Percentiles rank a stretch among this genome's conserved stretches.
Evolutionary conservation across 371 early-diverging fungal genomes (phyloP).

Genomic region (Actinomortierella wolfii): DNA sequence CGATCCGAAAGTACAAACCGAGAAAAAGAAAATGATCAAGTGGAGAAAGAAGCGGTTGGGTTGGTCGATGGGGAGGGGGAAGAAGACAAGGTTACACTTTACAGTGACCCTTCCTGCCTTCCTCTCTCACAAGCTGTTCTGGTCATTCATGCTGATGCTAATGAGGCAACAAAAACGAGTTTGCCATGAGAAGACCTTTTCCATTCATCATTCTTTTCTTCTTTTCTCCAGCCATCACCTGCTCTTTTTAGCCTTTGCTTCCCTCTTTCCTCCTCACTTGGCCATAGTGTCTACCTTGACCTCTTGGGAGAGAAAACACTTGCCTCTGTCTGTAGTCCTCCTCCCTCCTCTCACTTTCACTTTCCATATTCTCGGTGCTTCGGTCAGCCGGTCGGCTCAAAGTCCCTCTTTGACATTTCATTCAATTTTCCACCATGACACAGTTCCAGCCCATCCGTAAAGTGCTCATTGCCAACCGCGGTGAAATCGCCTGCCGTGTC

Average conservation of each 20-base stretch:
- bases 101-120: slow-evolving; percentile 2
- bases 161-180: no score
- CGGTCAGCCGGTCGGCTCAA: background rate
- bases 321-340: background rate
- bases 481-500: slow-evolving; percentile 82
- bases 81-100: no score
- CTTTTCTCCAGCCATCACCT: background rate
- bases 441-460: slow-evolving; percentile 63
- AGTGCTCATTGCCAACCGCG: slow-evolving; percentile 84
- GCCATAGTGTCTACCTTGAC: background rate
- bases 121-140: no score
- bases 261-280: background rate
- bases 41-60: no score
- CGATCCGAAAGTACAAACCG: no score
- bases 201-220: background rate
- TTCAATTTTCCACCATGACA: slow-evolving; percentile 14
- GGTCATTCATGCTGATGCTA: background rate
- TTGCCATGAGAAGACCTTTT: no score
- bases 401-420: background rate
- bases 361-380: background rate
- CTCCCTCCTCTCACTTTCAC: background rate
- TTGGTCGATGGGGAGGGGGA: no score
- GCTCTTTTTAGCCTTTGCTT: background rate
- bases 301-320: background rate
- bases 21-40: no score